A percentile compares a stretch with the other conserved stretches of the same genome.
Evolutionary conservation across 495 filamentous ascomycete genomes (phyloP).

Genomic region (Jackrogersella multiformis): DNA sequence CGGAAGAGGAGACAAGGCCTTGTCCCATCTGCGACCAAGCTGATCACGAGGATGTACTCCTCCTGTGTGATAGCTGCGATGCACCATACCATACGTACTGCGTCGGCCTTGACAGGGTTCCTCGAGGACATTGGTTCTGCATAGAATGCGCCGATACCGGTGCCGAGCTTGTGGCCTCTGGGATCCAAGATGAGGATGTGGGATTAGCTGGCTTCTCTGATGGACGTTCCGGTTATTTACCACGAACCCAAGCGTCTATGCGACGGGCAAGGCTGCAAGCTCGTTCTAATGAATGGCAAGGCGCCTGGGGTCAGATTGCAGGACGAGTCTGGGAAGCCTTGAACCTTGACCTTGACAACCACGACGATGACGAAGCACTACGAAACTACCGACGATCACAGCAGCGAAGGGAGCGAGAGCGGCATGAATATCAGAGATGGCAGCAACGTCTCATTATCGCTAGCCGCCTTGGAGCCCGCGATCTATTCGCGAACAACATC

Average conservation of each 20-base stretch:
- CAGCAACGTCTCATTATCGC: conserved; percentile 82
- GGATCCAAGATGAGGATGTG: conserved; percentile 56
- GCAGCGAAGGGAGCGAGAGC: conserved; percentile 68
- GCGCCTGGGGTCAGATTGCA: conserved; percentile 63
- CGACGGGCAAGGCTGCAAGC: conserved; percentile 58
- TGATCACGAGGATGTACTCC: conserved; percentile 79
- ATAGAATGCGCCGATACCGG: conserved; percentile 64
- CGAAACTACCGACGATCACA: conserved; percentile 61
- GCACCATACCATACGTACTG: conserved; percentile 86
- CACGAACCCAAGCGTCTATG: conserved; percentile 61
- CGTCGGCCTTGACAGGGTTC: conserved; percentile 77
- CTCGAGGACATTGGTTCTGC: conserved; percentile 84
- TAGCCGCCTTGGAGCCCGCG: conserved; percentile 73
- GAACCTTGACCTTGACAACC: conserved; percentile 87
- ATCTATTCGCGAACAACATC: conserved; percentile 71
- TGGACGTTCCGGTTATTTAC: conserved; percentile 46
- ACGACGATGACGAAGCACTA: conserved; percentile 77
- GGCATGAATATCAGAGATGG: conserved; percentile 75
- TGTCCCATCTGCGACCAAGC: conserved; percentile 82
- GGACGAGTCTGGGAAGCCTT: conserved; percentile 63
- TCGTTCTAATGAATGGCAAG: conserved; percentile 62
- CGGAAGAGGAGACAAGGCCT: conserved; percentile 67
- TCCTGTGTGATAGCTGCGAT: conserved; percentile 90
- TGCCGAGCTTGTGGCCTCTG: conserved; percentile 58
- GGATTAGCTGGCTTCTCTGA: conserved; percentile 21